Evolutionary conservation across 495 filamentous ascomycete genomes (phyloP).

Genomic region (Aspergillus nidulans): DNA sequence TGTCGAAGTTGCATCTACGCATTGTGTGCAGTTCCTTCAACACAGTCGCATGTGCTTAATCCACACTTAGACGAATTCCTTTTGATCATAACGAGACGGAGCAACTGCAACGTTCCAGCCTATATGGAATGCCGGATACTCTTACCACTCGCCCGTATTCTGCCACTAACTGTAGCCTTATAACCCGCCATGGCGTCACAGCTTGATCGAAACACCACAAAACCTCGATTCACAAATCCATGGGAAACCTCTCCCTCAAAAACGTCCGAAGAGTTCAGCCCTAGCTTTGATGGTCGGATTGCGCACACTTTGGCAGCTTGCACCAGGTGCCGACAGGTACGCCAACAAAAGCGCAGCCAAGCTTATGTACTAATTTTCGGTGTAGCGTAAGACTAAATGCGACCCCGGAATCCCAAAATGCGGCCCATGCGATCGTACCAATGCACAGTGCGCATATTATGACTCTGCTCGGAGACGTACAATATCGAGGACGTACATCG

Average conservation of each 20-base stretch:
- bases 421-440: conserved; percentile 86
- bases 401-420: conserved; percentile 87
- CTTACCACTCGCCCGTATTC: neutral
- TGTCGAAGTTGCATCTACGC: conserved; percentile 18
- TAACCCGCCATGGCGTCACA: conserved; percentile 21
- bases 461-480: conserved; percentile 75
- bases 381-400: conserved; percentile 87
- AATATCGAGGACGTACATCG: conserved; percentile 81
- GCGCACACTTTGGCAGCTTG: conserved; percentile 86
- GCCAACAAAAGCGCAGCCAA: conserved; percentile 17
- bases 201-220: conserved; percentile 7
- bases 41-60: conserved; percentile 13
- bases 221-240: conserved; percentile 24
- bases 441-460: conserved; percentile 86
- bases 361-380: neutral
- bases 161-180: neutral
- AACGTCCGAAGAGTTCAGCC: conserved; percentile 21
- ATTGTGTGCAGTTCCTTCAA: conserved; percentile 5
- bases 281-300: conserved; percentile 46
- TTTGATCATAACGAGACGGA: neutral
- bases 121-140: conserved; percentile 8
- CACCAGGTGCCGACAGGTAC: conserved; percentile 78
- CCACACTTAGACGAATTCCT: neutral
- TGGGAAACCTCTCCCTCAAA: conserved; percentile 20
- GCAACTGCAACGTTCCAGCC: neutral